Evolutionary conservation across 805 yeast species (phyloP), one percentile per base, ranked within the genome.

Genomic region (Torulaspora maleeae): DNA sequence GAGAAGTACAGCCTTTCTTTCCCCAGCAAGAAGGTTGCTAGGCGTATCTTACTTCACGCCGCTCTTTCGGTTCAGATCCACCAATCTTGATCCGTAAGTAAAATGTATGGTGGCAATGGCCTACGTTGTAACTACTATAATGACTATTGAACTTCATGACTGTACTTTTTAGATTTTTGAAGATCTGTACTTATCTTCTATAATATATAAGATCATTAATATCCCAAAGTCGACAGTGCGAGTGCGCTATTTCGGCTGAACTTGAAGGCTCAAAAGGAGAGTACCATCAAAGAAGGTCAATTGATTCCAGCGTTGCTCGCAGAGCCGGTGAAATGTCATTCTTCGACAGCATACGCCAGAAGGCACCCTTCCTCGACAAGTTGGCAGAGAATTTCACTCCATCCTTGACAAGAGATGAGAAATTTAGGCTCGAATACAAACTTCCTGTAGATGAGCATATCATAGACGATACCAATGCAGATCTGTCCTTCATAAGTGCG

Each of bases 401-500:
- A 6, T 63, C 77, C 13, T 76, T 79, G 5, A 71, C 83, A 24
- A 77, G 77, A 52, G 91, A 86, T 56, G 91, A 89, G 66, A 60
- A 73, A 27, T 82, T 91, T 58, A 77, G 88, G 52, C 64, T 67
- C 22, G 82, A 81, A 46, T 84, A 80, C 70, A 73, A 74, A 15
- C 71, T 93, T 2, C 97, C 98, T 0, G 79, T 76, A 24, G 74
- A 74, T 1, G 95, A 91, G 59, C 60, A 69, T 1, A 73, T 88
- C 11, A 56, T 85, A 44, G 82, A 77, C 47, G 86, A 83, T 53
- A 75, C 78, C 7, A 75, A 81, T 10, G 90, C 85, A 0, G 95
- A 88, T 57, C 60, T 82, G 38, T 71, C 64, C 5, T 58, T 69
- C 37, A 56, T 63, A 1, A 60, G 65, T 20, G 50, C 58, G 0